Conservation (phyloP, 768 basidiomycete species). For the Trametes coccinea region DNA sequence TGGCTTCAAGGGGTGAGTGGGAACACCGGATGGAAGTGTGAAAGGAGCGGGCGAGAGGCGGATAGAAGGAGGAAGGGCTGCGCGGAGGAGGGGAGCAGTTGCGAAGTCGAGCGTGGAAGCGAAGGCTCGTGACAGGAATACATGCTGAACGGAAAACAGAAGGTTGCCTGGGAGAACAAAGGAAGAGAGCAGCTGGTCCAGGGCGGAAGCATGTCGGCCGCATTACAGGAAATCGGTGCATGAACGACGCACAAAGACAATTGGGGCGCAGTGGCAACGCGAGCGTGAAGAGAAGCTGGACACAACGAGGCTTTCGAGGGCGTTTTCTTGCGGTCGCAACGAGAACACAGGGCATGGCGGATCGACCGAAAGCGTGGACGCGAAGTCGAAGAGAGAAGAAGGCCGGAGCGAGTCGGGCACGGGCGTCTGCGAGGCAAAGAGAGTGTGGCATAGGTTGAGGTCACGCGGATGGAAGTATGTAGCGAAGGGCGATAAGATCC, state of each 20-base stretch:
- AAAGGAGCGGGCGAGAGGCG: neutral
- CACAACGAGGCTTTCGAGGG: no score
- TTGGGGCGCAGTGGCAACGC: no score
- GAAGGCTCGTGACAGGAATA: neutral
- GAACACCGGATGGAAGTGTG: neutral
- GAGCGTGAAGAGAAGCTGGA: no score
- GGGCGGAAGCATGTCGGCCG: neutral
- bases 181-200: neutral
- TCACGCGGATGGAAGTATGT: neutral
- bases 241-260: neutral
- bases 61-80: neutral
- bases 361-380: neutral
- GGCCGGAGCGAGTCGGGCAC: slow-evolving; percentile 3
- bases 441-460: neutral
- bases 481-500: slow-evolving; percentile 14
- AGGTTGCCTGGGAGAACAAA: neutral
- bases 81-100: neutral
- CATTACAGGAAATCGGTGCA: neutral
- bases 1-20: neutral
- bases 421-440: slow-evolving; percentile 2
- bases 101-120: neutral
- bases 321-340: no score
- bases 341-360: no score
- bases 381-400: neutral
- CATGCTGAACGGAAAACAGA: neutral